Evolutionary conservation across 2,329 filamentous ascomycete genomes (phyloP), one percentile per base, ranked within the genome.

Genomic region (Aspergillus sp.): DNA sequence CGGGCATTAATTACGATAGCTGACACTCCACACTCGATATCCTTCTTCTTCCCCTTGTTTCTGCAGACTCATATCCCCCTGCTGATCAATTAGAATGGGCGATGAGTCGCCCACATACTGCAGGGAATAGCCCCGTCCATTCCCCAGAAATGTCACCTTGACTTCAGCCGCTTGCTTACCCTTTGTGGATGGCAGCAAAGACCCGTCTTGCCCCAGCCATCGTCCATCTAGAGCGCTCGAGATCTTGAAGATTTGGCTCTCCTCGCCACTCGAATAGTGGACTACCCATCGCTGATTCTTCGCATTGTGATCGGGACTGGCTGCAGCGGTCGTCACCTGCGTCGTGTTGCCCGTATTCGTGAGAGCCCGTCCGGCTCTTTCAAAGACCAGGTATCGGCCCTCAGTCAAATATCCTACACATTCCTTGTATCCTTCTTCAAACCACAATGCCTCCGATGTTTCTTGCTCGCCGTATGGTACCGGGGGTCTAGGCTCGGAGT

Each of bases 341-440:
- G 37, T 38, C 7, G 43, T 37, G 6, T 46, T 44, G 32, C 51
- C 50, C 4, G 56, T 44, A 42, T 68, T 70, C 6, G 61, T 61
- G 11, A 78, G 62, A 0, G 74, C 74, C 12, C 55, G 62, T n/a
- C 71, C 71, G 30, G 62, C 57, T 42, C 63, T 58, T 52, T 77
- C 75, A 42, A 79, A 73, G 5, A 73, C 71, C 10, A 80, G 65
- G 51, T 73, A 78, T 12, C 76, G 73, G 8, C 77, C 77, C 53
- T 80, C 77, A 5, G 75, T 79, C 27, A 80, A 60, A 19, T 69
- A 64, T 1, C 77, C 77, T 3, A 76, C 64, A 28, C 76, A 66
- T 29, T 67, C 53, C 58, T 81, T 81, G 67, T 72, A 79, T 1
- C 77, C 77, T 32, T 74, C 61, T 51, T 80, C 77, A n/a, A 71